Evolutionary conservation across 257 asterid species (phyloP).

Genomic region (Solanum chilense): DNA sequence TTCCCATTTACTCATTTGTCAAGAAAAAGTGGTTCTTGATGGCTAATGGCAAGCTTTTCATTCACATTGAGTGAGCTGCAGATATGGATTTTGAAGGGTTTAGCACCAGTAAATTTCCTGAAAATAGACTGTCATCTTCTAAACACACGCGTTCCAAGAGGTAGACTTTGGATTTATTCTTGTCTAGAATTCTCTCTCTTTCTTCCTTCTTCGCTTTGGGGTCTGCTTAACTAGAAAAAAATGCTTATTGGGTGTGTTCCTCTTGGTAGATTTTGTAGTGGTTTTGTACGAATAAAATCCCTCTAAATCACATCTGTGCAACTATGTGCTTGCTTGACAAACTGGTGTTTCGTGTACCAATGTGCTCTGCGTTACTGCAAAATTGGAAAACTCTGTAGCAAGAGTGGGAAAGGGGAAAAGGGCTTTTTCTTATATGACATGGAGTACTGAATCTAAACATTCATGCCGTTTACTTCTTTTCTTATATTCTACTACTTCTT

Average conservation of each 20-base stretch:
- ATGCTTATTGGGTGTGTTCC: background rate
- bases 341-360: background rate
- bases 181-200: background rate
- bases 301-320: background rate
- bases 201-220: background rate
- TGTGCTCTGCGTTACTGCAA: background rate
- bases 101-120: slow-evolving; percentile 34
- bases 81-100: slow-evolving; percentile 64
- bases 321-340: background rate
- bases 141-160: slow-evolving; percentile 70
- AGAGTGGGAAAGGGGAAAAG: background rate
- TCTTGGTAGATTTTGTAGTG: background rate
- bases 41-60: background rate
- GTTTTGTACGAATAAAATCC: background rate
- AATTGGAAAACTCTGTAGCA: background rate
- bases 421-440: slow-evolving; percentile 3
- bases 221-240: background rate
- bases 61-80: slow-evolving; percentile 18
- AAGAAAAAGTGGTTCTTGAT: slow-evolving; percentile 1
- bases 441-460: slow-evolving; percentile 12
- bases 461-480: slow-evolving; percentile 1
- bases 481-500: background rate
- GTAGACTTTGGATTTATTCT: slow-evolving; percentile 20
- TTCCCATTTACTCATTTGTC: background rate
- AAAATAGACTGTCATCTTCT: slow-evolving; percentile 11